Conservation (phyloP, 2,329 filamentous ascomycete genomes). For the Fusarium camptoceras region DNA sequence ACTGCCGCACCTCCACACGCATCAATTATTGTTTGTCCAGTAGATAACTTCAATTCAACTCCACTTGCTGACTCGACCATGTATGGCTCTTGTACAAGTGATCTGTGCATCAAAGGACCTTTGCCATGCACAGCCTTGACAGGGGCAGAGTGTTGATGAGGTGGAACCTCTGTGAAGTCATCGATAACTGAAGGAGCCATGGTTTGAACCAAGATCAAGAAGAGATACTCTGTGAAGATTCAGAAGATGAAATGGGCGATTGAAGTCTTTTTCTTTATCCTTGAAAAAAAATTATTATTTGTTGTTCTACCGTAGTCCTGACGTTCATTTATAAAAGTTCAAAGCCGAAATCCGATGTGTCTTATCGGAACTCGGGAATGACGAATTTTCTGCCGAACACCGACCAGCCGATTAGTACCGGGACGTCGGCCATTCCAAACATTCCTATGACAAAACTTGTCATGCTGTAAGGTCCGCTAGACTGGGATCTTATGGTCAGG, state of each 20-base stretch:
- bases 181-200: conserved; percentile 10
- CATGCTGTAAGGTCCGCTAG: neutral
- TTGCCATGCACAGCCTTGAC: conserved; percentile 7
- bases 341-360: conserved; percentile 28
- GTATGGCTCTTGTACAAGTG: conserved; percentile 18
- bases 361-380: conserved; percentile 23
- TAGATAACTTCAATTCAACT: neutral
- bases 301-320: neutral
- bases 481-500: neutral
- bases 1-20: conserved; percentile 17
- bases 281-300: accelerated
- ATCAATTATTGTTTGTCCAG: conserved; percentile 14
- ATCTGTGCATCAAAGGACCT: conserved; percentile 17
- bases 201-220: accelerated
- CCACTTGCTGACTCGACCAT: conserved; percentile 12
- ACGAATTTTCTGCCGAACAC: conserved; percentile 5
- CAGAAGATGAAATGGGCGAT: accelerated
- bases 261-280: accelerated
- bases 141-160: neutral
- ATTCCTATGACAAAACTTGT: conserved; percentile 10
- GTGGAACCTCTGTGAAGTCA: neutral
- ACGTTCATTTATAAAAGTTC: conserved; percentile 7
- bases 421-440: neutral
- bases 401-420: conserved; percentile 24
- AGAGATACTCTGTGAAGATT: accelerated